These are phyloP conservation scores for Globisporangium barbulae DNA, from an alignment of 352 stramenopile species.

Conservation along the genomic window DNA sequence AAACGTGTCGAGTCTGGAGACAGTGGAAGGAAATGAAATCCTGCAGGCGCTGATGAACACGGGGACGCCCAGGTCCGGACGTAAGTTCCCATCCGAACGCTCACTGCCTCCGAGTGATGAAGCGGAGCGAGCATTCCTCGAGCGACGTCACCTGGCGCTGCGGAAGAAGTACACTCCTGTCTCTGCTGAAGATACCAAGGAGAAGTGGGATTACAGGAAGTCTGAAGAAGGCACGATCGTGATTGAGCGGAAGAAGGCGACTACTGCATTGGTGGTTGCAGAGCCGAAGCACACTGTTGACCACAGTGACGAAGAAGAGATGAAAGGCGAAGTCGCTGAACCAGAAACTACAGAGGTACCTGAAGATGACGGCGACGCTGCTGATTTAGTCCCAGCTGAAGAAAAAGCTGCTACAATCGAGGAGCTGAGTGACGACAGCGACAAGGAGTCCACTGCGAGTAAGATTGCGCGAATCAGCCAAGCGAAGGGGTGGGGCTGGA, in stretches of 20 bases:
- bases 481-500: slow-evolving; percentile 39
- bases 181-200: slow-evolving; percentile 20
- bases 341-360: background rate
- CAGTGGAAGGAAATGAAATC: slow-evolving; percentile 65
- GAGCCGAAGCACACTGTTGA: background rate
- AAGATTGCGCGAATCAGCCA: slow-evolving; percentile 31
- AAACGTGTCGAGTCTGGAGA: slow-evolving; percentile 43
- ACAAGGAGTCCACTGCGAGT: slow-evolving; percentile 25
- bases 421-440: slow-evolving; percentile 10
- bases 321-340: background rate
- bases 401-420: slow-evolving; percentile 2
- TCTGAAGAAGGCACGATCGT: slow-evolving; percentile 12
- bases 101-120: slow-evolving; percentile 44
- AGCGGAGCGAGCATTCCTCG: slow-evolving; percentile 40
- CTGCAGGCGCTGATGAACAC: slow-evolving; percentile 39
- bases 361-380: background rate
- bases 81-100: slow-evolving; percentile 52
- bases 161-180: slow-evolving; percentile 34
- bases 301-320: background rate
- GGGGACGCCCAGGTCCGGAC: slow-evolving; percentile 37
- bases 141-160: slow-evolving; percentile 38
- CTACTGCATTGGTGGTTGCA: background rate
- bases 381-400: background rate
- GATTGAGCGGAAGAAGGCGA: slow-evolving; percentile 19
- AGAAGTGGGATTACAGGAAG: slow-evolving; percentile 20